A percentile compares a stretch with the other conserved stretches of the same genome.
Evolutionary conservation across 163 green algal species (phyloP).

Genomic region (Chlorella variabilis): DNA sequence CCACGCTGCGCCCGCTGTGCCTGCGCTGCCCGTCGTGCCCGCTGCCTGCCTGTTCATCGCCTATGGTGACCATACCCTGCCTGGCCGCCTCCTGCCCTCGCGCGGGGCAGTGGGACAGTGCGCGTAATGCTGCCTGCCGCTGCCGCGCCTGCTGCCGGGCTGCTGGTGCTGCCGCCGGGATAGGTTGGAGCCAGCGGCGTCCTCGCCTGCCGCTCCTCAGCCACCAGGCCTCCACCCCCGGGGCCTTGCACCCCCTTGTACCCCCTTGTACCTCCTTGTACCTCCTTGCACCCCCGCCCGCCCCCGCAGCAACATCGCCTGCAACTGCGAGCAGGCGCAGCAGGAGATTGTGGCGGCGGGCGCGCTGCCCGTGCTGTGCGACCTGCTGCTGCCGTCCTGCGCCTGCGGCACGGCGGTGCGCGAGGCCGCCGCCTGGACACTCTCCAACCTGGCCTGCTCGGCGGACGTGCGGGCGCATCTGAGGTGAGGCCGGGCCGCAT

Average conservation of each 20-base stretch:
- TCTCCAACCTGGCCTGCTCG: conserved; percentile 37
- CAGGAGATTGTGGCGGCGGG: conserved; percentile 22
- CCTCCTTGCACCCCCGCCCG: background rate
- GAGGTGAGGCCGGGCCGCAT: background rate
- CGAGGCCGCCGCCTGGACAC: conserved; percentile 25
- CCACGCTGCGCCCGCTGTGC: background rate
- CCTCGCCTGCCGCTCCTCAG: too few relatives aligned
- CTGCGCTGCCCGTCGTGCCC: background rate
- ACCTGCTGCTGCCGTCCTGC: conserved; percentile 1
- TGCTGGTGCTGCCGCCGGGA: too few relatives aligned
- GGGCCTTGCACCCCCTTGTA: too few relatives aligned
- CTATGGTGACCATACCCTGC: background rate
- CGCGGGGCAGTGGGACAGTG: too few relatives aligned
- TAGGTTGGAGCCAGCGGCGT: too few relatives aligned
- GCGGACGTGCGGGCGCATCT: conserved; percentile 15
- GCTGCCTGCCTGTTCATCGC: too few relatives aligned
- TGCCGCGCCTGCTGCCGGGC: too few relatives aligned
- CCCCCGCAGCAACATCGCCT: conserved; percentile 37
- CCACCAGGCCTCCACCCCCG: too few relatives aligned
- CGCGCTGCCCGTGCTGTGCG: conserved; percentile 16
- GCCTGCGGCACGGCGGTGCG: background rate
- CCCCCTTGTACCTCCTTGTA: background rate
- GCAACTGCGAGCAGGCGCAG: conserved; percentile 40
- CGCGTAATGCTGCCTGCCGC: too few relatives aligned
- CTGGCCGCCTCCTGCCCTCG: too few relatives aligned